Percentiles rank a stretch among this genome's conserved stretches.
Conservation (phyloP, 139 green algal species). For the Deuterostichococcus epilithicus region DNA sequence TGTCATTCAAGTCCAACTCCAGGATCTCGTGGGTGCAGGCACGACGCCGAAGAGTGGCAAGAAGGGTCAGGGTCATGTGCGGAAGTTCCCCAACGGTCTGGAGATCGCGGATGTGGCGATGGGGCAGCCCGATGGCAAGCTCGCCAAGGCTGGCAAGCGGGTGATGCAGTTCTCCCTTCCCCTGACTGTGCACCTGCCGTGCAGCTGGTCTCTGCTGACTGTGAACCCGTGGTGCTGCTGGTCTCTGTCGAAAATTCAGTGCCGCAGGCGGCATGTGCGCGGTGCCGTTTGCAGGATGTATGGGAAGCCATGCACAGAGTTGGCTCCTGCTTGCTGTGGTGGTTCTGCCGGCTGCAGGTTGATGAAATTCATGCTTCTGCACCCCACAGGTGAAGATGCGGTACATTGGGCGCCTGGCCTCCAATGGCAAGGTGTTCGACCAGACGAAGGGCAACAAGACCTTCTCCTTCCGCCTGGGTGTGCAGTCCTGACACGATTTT, state of each 20-base stretch:
- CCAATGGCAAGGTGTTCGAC: conserved; percentile 88
- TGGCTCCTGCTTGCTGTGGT: too few species aligned
- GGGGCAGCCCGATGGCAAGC: conserved; percentile 65
- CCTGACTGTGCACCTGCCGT: not conserved
- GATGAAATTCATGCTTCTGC: too few species aligned
- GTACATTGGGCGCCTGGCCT: conserved; percentile 78
- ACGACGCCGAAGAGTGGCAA: not conserved
- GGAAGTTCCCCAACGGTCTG: conserved; percentile 71
- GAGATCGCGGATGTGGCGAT: conserved; percentile 65
- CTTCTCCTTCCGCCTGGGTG: conserved; percentile 84
- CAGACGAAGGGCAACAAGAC: conserved; percentile 61
- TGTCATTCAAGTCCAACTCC: too few species aligned
- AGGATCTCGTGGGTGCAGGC: not conserved
- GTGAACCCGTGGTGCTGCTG: not conserved
- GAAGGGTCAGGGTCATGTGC: conserved; percentile 21
- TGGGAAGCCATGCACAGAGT: too few species aligned
- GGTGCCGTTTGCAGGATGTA: conserved; percentile 18
- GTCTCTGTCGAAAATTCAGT: not conserved
- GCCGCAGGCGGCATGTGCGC: not conserved
- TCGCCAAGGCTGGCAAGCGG: conserved; percentile 67
- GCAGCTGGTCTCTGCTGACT: not conserved
- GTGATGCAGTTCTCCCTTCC: conserved; percentile 10
- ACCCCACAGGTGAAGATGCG: conserved; percentile 34
- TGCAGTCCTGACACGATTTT: not conserved
- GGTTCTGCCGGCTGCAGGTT: too few species aligned